Base-by-base conservation (phyloP, 139 green algal species). In the Ettlia oleoabundans region DNA sequence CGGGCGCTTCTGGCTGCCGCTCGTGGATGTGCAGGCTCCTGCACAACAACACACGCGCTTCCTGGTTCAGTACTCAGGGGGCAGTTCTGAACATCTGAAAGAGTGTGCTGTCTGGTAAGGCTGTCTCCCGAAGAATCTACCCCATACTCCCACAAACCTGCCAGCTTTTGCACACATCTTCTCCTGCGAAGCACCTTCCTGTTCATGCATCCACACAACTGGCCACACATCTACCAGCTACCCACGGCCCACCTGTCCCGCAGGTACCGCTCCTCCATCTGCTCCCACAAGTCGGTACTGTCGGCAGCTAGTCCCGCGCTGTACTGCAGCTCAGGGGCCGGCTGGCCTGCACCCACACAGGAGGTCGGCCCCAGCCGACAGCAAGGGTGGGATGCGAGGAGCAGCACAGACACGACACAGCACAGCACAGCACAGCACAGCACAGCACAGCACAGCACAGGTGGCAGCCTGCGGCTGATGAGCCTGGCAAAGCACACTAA, bases 261-360 rank as follows among this genome's bases (percentile, higher is more conserved):
- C 77, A 83, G 55, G 51, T 87, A 87, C 26, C 65, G 61, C 58
- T 88, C 78, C 43, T 70, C 26, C 70, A 88, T 88, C 22, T 62
- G 61, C 33, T 84, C 71, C 84, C 84, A 88, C 64, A 88, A 58
- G 81, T 88, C 83, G 41, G 41, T 63, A 6, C 41, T 24, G 24
- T 82, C 83, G 38, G 67, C 40, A 37, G 6, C 43, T 53, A 86
- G 28, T 3, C 83, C 78, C 7, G 82, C 82, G 55, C 53, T 84
- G 76, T 88, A 82, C 76, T 88, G 77, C 71, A 86, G 51, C 71
- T 86, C 81, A 0, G 81, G 81, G 2, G 81, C 19, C 18, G 53
- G 51, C 67, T 58, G 32, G 40, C 73, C 73, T 80, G 73, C 73
- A 66, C 26, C 5, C 4, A 19, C 19, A 2, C 6, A 21, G 47